phyloP scores from a whole-genome alignment of 2,329 filamentous ascomycete species.

The Aurifilum marmelostoma region DNA sequence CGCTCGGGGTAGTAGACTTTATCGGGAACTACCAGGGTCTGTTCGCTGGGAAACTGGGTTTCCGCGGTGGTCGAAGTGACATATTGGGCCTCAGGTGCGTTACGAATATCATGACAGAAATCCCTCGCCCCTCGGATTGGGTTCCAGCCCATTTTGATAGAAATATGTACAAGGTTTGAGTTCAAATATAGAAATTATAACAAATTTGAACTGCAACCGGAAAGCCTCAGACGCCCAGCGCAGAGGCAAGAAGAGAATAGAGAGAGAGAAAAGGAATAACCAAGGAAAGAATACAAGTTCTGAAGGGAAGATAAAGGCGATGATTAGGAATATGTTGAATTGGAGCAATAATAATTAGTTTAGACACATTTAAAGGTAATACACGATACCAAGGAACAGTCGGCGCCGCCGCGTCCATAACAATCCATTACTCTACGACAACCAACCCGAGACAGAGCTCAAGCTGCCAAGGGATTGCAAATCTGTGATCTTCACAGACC shows the following conservation, averaged over 20 bases:
- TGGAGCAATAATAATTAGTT: neutral
- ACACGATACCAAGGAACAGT: conserved; percentile 12
- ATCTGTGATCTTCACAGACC: conserved; percentile 11
- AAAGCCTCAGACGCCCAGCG: conserved; percentile 23
- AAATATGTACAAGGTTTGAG: neutral
- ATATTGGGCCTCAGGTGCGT: conserved; percentile 31
- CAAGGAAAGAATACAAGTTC: conserved; percentile 18
- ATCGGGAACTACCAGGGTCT: conserved; percentile 15
- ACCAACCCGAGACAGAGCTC: conserved; percentile 13
- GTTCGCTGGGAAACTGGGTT: conserved; percentile 29
- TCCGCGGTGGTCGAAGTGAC: conserved; percentile 28
- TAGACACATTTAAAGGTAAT: neutral
- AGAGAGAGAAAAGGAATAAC: neutral
- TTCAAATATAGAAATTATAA: neutral
- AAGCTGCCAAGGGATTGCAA: conserved; percentile 19
- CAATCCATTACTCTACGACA: conserved; percentile 8
- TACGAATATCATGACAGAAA: conserved; percentile 29
- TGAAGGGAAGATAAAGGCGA: conserved; percentile 9
- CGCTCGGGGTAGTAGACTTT: conserved; percentile 27
- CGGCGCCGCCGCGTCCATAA: neutral
- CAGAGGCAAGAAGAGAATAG: conserved; percentile 12
- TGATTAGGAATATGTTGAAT: neutral
- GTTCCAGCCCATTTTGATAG: conserved; percentile 18
- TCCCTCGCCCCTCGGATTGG: conserved; percentile 21
- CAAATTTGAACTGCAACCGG: neutral